phyloP scores from a whole-genome alignment of 768 basidiomycete species.

The Suillus variegatus region DNA sequence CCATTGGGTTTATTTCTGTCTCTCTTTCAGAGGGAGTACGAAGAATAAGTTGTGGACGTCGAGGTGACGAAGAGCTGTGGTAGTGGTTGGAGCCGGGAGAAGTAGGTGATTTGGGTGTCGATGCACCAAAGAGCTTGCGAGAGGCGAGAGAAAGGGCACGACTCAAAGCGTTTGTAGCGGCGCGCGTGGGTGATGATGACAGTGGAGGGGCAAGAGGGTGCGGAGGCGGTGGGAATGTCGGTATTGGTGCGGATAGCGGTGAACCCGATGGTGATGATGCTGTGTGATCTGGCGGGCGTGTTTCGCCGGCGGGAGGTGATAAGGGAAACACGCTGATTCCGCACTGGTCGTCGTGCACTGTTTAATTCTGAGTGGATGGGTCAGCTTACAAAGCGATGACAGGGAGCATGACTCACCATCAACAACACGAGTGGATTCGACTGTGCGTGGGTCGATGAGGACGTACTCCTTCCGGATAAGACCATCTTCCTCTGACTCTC shows the following conservation, averaged over 20 bases:
- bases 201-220: conserved; percentile 51
- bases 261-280: conserved; percentile 24
- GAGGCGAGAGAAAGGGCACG: conserved; percentile 80
- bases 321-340: conserved; percentile 53
- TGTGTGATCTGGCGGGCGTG: conserved; percentile 36
- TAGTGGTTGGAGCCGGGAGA: conserved; percentile 39
- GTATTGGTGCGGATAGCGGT: conserved; percentile 24
- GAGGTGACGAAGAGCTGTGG: conserved; percentile 54
- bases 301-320: conserved; percentile 51
- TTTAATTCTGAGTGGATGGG: conserved; percentile 55
- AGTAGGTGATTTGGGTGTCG: conserved; percentile 38
- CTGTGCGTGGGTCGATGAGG: conserved; percentile 84
- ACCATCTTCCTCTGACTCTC: conserved; percentile 84
- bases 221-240: conserved; percentile 63
- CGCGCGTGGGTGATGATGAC: conserved; percentile 68
- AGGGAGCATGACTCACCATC: conserved; percentile 62
- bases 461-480: conserved; percentile 87
- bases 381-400: conserved; percentile 13
- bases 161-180: conserved; percentile 72
- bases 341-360: conserved; percentile 56
- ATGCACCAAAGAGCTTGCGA: conserved; percentile 75
- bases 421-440: conserved; percentile 89
- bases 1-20: conserved; percentile 61
- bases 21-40: conserved; percentile 35
- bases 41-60: conserved; percentile 54